Evolutionary conservation across 176 grass and related monocot species (phyloP).

Genomic region (Eragrostis nindensis): DNA sequence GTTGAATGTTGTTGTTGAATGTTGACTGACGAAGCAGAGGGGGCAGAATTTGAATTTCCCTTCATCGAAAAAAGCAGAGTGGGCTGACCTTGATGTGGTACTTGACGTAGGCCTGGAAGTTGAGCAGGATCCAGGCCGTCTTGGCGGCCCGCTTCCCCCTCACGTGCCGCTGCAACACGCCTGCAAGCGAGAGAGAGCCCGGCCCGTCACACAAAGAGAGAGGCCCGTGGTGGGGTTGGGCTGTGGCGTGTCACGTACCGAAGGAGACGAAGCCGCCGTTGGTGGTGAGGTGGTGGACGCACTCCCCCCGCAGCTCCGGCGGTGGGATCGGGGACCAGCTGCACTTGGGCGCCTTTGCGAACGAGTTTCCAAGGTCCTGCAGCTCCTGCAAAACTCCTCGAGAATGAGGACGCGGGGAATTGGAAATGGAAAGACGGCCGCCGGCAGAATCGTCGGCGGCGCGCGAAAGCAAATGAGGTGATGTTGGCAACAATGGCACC

Average conservation of each 20-base stretch:
- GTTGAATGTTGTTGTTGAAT: too few species aligned
- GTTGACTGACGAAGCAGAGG: too few species aligned
- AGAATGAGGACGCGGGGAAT: background rate
- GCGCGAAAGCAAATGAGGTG: background rate
- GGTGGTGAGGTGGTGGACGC: slow-evolving; percentile 71
- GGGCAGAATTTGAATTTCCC: too few species aligned
- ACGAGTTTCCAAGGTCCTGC: slow-evolving; percentile 51
- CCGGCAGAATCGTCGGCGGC: too few species aligned
- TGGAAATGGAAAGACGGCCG: too few species aligned
- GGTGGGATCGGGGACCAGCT: slow-evolving; percentile 94
- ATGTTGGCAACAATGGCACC: too few species aligned
- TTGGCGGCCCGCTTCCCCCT: slow-evolving; percentile 58
- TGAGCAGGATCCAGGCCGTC: slow-evolving; percentile 81
- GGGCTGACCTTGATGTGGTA: slow-evolving; percentile 81
- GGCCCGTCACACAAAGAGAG: background rate
- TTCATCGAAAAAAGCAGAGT: too few species aligned
- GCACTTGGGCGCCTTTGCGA: slow-evolving; percentile 57
- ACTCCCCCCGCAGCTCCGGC: slow-evolving; percentile 71
- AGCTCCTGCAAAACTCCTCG: slow-evolving; percentile 60
- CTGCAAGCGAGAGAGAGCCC: slow-evolving; percentile 28
- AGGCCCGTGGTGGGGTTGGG: background rate
- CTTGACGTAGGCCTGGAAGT: slow-evolving; percentile 77
- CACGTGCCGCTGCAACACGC: slow-evolving; percentile 57
- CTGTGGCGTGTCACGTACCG: slow-evolving; percentile 31
- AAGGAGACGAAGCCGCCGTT: slow-evolving; percentile 95